phyloP scores from a whole-genome alignment of 179 eudicot genomes.

The Pouteria campechiana region DNA sequence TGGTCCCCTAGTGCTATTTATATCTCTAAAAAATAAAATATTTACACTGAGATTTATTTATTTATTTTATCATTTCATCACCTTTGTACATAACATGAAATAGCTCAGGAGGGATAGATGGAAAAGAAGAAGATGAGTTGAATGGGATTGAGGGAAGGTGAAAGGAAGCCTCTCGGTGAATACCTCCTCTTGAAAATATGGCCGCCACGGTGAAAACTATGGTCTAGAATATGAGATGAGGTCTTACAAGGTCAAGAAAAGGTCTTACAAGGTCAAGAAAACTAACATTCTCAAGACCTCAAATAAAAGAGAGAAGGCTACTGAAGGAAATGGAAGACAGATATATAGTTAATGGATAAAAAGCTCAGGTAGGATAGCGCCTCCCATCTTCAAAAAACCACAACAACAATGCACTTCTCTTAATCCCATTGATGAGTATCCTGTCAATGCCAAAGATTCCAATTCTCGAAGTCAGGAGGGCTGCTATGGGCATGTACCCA shows the following conservation, averaged over 20 bases:
- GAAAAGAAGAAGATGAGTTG: slow-evolving; percentile 43
- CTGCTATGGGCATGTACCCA: no score
- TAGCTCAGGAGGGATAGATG: slow-evolving; percentile 72
- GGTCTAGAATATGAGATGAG: not conserved
- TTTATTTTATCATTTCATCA: no score
- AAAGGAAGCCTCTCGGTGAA: slow-evolving; percentile 1
- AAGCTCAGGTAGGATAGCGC: slow-evolving; percentile 69
- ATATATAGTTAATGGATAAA: slow-evolving; percentile 2
- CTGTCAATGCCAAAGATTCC: no score
- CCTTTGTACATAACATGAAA: no score
- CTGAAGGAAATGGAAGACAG: not conserved
- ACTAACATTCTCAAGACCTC: no score
- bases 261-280: slow-evolving; percentile 78
- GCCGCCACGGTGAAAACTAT: not conserved
- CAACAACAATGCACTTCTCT: no score
- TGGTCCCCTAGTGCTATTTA: no score
- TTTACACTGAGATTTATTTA: no score
- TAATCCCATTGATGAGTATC: no score
- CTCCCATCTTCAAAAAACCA: no score
- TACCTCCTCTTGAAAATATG: slow-evolving; percentile 2
- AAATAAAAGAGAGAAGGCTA: slow-evolving; percentile 15
- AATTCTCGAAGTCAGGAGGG: no score
- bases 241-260: slow-evolving; percentile 75
- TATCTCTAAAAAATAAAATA: no score
- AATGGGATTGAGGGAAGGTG: slow-evolving; percentile 5